phyloP scores from a whole-genome alignment of 257 asterid species.

The Rubia yunnanensis region DNA sequence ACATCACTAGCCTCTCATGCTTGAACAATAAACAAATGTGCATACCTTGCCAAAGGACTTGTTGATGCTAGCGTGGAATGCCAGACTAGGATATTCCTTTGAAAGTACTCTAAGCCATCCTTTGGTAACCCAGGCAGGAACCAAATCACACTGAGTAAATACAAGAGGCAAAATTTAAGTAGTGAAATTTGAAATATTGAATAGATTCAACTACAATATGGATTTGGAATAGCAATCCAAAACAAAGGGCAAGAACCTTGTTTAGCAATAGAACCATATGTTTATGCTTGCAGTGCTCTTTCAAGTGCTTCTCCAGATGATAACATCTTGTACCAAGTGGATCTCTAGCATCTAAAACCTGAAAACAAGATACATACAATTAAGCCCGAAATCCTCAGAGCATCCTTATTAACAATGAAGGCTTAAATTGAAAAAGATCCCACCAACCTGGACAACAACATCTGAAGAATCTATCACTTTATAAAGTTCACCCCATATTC shows the following conservation, averaged over 20 bases:
- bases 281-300: constrained; percentile 86
- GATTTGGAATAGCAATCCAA: not conserved
- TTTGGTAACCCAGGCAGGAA: constrained; percentile 93
- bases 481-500: constrained; percentile 98
- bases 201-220: not conserved
- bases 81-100: constrained; percentile 86
- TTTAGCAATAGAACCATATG: constrained; percentile 82
- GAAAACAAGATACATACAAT: constrained; percentile 12
- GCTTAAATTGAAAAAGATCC: not conserved
- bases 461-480: constrained; percentile 98
- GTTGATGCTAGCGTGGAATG: constrained; percentile 90
- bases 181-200: not conserved
- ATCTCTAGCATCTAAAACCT: constrained; percentile 97
- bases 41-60: constrained; percentile 96
- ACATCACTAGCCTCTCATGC: not conserved
- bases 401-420: not conserved
- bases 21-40: not conserved
- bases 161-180: not conserved
- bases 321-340: constrained; percentile 96
- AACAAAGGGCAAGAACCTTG: constrained; percentile 40
- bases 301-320: constrained; percentile 93
- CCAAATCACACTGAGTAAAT: constrained; percentile 72
- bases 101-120: constrained; percentile 89
- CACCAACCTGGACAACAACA: constrained; percentile 79
- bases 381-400: not conserved